Conservation (phyloP, 2,329 filamentous ascomycete species). For the Pseudophaeomoniella oleicola region DNA sequence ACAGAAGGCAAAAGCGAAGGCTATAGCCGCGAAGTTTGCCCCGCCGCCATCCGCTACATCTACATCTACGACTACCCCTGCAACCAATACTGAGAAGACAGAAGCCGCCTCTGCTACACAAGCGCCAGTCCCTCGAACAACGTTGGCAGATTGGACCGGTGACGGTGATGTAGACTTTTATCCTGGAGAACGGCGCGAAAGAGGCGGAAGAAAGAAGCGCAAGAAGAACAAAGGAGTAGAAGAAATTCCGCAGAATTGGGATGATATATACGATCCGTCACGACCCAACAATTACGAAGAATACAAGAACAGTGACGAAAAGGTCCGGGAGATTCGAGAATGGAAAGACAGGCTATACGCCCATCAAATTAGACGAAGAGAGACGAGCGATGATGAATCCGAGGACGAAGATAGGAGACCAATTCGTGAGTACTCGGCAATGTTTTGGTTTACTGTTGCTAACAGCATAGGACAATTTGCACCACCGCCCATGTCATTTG, state of each 20-base stretch:
- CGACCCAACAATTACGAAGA: conserved; percentile 73
- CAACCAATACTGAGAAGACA: conserved; percentile 9
- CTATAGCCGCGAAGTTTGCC: conserved; percentile 37
- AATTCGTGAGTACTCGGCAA: conserved; percentile 35
- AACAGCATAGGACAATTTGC: conserved; percentile 31
- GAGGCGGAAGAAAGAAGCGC: conserved; percentile 65
- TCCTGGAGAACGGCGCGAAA: conserved; percentile 50
- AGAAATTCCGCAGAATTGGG: conserved; percentile 56
- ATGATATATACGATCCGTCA: conserved; percentile 77
- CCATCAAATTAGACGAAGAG: conserved; percentile 41
- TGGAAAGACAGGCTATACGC: conserved; percentile 75
- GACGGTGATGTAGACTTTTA: conserved; percentile 61
- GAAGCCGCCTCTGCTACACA: conserved; percentile 16
- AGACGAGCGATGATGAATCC: conserved; percentile 31
- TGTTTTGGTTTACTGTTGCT: too few species aligned
- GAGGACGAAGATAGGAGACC: conserved; percentile 31
- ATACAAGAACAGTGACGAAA: conserved; percentile 72
- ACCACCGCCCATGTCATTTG: conserved; percentile 34
- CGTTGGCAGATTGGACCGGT: conserved; percentile 66
- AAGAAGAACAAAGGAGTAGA: conserved; percentile 52
- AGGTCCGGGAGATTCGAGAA: conserved; percentile 62
- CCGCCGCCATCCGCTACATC: conserved; percentile 12
- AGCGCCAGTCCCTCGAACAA: conserved; percentile 44
- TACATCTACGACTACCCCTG: conserved; percentile 9
- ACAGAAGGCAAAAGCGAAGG: conserved; percentile 49